Base-by-base conservation (phyloP, 2,329 filamentous ascomycete species). In the Trichoderma sp. region DNA sequence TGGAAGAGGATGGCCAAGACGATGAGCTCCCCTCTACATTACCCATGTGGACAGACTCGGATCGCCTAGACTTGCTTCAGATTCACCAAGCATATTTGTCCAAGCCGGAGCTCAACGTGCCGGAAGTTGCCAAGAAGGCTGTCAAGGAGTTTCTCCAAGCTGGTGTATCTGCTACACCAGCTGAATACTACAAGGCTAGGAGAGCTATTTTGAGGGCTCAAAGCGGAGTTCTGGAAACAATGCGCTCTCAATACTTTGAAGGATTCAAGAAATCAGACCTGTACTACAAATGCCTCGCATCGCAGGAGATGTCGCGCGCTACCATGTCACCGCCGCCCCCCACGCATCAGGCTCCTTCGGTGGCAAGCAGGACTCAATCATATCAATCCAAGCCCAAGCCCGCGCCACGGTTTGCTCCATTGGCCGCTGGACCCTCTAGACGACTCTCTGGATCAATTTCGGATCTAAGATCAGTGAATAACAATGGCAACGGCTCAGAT, bases 271-370 rank as follows among this genome's bases (percentile, higher is more conserved):
- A 91, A 76, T 97, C 96, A 0, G 96, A 98, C 78, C 82, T 99
- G 0, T 99, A 94, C 80, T 98, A 96, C 85, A 99, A 99, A 80
- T 98, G 95, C 79, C 86, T 99, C 1, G 94, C 95, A 8, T 93
- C 95, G 14, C 93, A 97, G 77, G 94, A 97, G 81, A 86, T 89
- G 56, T 85, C 88, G 2, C 84, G 78, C 64, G 71, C 76, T 7
- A 79, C 79, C 32, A 72, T 76, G 43, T 72, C 73, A 11, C 74
- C 76, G 36, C 67, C 75, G 15, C 71, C 74, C 57, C 64, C 28
- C 60, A 74, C 30, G 57, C 71, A 66, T 51, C 77, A 76, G 65
- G 78, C 78, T 62, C 73, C 79, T 36, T 70, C 67, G 6, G 43
- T 53, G 6, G 11, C 67, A 39, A 36, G 74, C 62, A 64, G 74